Percentiles rank a stretch among this genome's conserved stretches.
Conservation (phyloP, 2,329 filamentous ascomycete species). For the Exophiala calicioides region DNA sequence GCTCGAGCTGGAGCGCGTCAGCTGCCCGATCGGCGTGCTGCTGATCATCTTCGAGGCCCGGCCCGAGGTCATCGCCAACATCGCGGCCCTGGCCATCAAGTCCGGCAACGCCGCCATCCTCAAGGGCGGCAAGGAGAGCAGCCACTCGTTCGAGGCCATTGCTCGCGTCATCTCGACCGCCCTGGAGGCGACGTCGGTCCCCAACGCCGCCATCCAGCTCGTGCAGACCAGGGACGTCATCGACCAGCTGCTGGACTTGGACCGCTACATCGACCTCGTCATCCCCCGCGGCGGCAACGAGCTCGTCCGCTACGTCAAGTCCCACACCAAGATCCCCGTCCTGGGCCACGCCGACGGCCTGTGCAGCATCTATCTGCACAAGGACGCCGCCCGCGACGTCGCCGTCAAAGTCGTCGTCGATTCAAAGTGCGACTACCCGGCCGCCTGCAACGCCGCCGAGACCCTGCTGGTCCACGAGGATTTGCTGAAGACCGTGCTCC, state of each 20-base stretch:
- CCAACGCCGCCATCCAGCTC: conserved; percentile 85
- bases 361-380: conserved; percentile 82
- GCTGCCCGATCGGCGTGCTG: conserved; percentile 94
- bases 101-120: conserved; percentile 96
- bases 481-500: conserved; percentile 67
- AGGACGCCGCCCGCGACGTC: conserved; percentile 70
- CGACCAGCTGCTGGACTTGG: conserved; percentile 79
- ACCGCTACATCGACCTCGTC: conserved; percentile 88
- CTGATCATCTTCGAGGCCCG: conserved; percentile 98
- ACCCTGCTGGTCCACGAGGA: conserved; percentile 80
- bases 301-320: conserved; percentile 85
- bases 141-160: conserved; percentile 90
- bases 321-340: conserved; percentile 88
- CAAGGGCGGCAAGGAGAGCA: conserved; percentile 96
- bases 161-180: conserved; percentile 79
- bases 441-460: conserved; percentile 93
- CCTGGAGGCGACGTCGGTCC: conserved; percentile 71
- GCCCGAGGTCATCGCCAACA: conserved; percentile 97
- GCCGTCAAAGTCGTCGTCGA: conserved; percentile 79
- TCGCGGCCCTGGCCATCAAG: conserved; percentile 92
- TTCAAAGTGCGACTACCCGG: conserved; percentile 91
- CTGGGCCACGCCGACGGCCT: conserved; percentile 94
- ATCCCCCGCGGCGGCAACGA: conserved; percentile 91
- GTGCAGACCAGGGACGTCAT: conserved; percentile 92
- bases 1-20: conserved; percentile 80